Evolutionary conservation across 108 stramenopile species (phyloP), one percentile per base, ranked within the genome.

Genomic region (Thalassiosira profunda): DNA sequence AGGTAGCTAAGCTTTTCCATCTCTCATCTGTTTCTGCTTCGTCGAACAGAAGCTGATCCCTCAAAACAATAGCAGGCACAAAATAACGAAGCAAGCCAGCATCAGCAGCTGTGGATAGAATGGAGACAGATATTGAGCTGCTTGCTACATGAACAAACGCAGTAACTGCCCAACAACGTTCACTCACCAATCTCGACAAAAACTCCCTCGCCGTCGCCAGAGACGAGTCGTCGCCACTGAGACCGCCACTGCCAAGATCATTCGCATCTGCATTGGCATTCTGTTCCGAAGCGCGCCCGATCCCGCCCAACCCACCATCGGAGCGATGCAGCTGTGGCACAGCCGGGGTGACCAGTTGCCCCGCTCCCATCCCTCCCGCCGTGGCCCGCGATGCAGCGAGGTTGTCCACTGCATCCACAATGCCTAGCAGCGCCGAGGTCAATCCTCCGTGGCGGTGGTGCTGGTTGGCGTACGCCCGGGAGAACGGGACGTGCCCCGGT

Each of bases 11-110:
- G n/a, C n/a, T n/a, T n/a, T n/a, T n/a, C n/a, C n/a, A n/a, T n/a
- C n/a, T n/a, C n/a, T n/a, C n/a, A n/a, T n/a, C n/a, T n/a, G n/a
- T n/a, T n/a, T n/a, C n/a, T n/a, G n/a, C n/a, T n/a, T n/a, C n/a
- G n/a, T n/a, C n/a, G n/a, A n/a, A n/a, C n/a, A n/a, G n/a, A n/a
- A n/a, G n/a, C n/a, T n/a, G n/a, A n/a, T 49, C 43, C 42, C 20
- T 78, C 57, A 78, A 72, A 78, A 78, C n/a, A 78, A 49, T 30
- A 78, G 76, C 57, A 72, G 43, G 43, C 76, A 78, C 57, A 78
- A 78, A 7, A 78, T 43, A 1, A 78, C 76, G 61, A 78, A 79
- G 38, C 77, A 72, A 33, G 71, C 77, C 49, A 79, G 57, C 71
- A 79, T 73, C 20, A 79, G 42, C 14, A 60, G 64, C 40, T 43